A percentile compares a stretch with the other conserved stretches of the same genome.
Conservation (phyloP, 176 grass and related monocot genomes). For the Raddia guianensis region DNA sequence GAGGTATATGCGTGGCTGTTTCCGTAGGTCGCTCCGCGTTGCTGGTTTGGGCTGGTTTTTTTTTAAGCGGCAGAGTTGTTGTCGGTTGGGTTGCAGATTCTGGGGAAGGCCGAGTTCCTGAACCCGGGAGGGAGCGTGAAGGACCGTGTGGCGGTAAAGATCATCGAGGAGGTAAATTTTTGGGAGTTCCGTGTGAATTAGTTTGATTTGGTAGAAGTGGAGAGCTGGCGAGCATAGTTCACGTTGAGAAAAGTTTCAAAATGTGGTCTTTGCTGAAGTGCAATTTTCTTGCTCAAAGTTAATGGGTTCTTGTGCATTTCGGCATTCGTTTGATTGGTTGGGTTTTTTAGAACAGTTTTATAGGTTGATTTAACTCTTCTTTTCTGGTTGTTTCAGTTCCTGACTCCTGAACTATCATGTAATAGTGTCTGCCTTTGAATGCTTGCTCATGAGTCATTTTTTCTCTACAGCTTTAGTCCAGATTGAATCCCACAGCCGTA, state of each 20-base stretch:
- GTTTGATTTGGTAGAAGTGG: neutral
- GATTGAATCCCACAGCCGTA: too few relatives aligned
- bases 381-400: neutral
- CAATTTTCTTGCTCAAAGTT: neutral
- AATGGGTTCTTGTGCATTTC: neutral
- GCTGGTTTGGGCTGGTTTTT: conserved; percentile 5
- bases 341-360: neutral
- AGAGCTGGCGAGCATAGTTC: neutral
- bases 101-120: conserved; percentile 97
- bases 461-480: too few relatives aligned
- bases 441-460: conserved; percentile 17
- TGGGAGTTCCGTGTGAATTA: neutral
- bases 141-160: conserved; percentile 89
- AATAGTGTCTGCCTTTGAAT: neutral
- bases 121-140: conserved; percentile 96
- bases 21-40: neutral
- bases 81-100: conserved; percentile 62
- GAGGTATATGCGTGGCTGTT: conserved; percentile 48
- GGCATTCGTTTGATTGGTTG: neutral
- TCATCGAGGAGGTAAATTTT: conserved; percentile 83
- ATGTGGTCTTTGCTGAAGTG: neutral
- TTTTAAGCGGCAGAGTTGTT: conserved; percentile 16
- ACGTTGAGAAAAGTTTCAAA: neutral
- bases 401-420: neutral
- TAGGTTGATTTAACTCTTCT: neutral